These are phyloP conservation scores for Pseudogymnoascus sp. DNA, from an alignment of 2,329 filamentous ascomycete species.

Conservation along the genomic window DNA sequence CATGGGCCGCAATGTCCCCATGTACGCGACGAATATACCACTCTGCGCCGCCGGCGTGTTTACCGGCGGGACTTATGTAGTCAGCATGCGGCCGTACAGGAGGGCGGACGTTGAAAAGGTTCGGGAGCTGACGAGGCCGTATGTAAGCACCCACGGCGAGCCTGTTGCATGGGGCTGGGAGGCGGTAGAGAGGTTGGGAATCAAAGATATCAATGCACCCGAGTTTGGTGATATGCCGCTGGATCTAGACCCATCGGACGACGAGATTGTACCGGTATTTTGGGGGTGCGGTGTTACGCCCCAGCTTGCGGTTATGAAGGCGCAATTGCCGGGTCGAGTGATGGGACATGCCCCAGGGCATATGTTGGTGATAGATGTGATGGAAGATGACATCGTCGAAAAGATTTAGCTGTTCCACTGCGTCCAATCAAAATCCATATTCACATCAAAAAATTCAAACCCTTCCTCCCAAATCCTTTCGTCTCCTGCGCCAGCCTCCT, in stretches of 20 bases:
- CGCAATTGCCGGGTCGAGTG: conserved; percentile 43
- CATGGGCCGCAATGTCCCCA: conserved; percentile 44
- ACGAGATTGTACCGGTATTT: conserved; percentile 45
- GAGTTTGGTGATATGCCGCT: conserved; percentile 48
- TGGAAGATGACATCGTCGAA: conserved; percentile 31
- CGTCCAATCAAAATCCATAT: conserved; percentile 27
- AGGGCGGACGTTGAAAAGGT: conserved; percentile 41
- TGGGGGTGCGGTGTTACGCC: conserved; percentile 61
- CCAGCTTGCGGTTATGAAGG: conserved; percentile 53
- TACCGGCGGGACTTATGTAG: conserved; percentile 43
- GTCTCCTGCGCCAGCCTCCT: conserved; percentile 30
- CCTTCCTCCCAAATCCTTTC: conserved; percentile 34
- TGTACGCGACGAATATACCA: conserved; percentile 51
- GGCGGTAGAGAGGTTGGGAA: conserved; percentile 41
- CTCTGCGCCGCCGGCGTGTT: conserved; percentile 52
- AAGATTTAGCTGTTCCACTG: conserved; percentile 11
- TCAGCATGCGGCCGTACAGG: conserved; percentile 54
- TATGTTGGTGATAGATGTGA: conserved; percentile 51
- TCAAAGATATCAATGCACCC: conserved; percentile 41
- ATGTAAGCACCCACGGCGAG: conserved; percentile 51
- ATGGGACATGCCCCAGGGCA: conserved; percentile 55
- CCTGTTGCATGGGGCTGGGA: conserved; percentile 59
- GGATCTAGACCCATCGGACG: conserved; percentile 31
- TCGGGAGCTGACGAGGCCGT: conserved; percentile 45
- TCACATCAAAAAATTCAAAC: conserved; percentile 33